Conservation (phyloP, 2,329 filamentous ascomycete species). For the Penicillium sp. region DNA sequence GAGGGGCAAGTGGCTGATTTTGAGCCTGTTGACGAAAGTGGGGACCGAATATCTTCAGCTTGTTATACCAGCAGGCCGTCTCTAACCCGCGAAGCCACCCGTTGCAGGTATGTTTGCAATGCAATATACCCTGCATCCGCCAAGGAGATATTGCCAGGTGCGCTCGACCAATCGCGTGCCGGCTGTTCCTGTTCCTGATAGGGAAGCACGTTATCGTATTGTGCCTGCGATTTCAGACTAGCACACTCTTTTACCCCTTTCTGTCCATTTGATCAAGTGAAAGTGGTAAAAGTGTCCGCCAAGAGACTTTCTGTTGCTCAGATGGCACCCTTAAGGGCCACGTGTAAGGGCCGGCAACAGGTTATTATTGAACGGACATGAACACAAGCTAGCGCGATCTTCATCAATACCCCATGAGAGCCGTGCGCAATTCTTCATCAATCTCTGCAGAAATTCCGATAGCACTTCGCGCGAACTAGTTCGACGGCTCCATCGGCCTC, state of each 20-base stretch:
- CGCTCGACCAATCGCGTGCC: background rate
- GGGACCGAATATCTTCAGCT: background rate
- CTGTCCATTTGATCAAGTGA: background rate
- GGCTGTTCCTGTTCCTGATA: background rate
- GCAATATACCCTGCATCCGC: background rate
- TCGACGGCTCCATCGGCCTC: slow-evolving; percentile 1
- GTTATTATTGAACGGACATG: background rate
- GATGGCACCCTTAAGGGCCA: background rate
- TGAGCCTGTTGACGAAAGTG: slow-evolving; percentile 7
- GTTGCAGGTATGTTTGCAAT: background rate
- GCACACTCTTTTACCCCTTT: background rate
- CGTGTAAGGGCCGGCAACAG: background rate
- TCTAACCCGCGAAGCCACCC: background rate
- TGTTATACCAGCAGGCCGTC: background rate
- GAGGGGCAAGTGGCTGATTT: background rate
- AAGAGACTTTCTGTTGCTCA: slow-evolving; percentile 1
- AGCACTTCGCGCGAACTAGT: background rate
- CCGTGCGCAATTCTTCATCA: background rate
- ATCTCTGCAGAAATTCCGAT: slow-evolving; percentile 3
- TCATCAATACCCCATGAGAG: slow-evolving; percentile 1
- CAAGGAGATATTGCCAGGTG: background rate
- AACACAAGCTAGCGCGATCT: background rate
- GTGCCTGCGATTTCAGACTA: background rate
- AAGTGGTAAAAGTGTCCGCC: background rate
- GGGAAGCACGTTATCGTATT: background rate